A percentile compares a stretch with the other conserved stretches of the same genome.
Evolutionary conservation across 2,329 filamentous ascomycete genomes (phyloP).

Genomic region (Aspergillus transmontanensis): DNA sequence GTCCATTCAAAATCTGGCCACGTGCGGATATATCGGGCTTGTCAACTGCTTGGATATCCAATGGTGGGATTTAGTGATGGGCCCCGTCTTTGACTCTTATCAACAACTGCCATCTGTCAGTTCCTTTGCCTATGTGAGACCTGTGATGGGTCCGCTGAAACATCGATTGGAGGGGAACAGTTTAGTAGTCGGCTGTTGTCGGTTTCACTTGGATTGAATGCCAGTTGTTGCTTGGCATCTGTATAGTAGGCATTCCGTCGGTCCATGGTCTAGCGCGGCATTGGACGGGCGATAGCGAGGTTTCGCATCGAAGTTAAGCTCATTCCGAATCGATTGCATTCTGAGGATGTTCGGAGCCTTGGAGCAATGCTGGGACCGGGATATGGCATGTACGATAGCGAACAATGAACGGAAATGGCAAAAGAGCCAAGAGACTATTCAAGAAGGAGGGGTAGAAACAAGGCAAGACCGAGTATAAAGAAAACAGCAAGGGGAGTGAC

Average conservation of each 20-base stretch:
- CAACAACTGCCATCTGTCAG: constrained; percentile 9
- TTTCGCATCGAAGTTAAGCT: background rate
- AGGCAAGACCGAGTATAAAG: background rate
- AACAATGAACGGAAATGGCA: background rate
- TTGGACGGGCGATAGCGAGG: background rate
- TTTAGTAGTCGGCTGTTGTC: background rate
- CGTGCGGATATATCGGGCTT: constrained; percentile 8
- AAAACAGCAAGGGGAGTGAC: background rate
- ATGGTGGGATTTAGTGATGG: constrained; percentile 5
- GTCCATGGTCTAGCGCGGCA: background rate
- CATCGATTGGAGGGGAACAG: background rate
- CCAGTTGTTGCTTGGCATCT: background rate
- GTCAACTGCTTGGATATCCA: background rate
- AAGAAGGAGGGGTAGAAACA: background rate
- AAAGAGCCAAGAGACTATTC: background rate
- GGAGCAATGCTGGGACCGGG: background rate
- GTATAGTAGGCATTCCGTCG: background rate
- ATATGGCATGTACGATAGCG: background rate
- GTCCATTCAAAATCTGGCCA: constrained; percentile 9
- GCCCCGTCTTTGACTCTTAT: constrained; percentile 8
- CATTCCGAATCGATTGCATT: background rate
- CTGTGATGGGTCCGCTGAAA: constrained; percentile 1
- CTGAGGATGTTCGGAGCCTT: background rate
- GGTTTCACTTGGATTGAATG: background rate
- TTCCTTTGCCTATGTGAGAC: background rate